Conservation (phyloP, 805 yeast species). For the Komagataella pseudopastoris region DNA sequence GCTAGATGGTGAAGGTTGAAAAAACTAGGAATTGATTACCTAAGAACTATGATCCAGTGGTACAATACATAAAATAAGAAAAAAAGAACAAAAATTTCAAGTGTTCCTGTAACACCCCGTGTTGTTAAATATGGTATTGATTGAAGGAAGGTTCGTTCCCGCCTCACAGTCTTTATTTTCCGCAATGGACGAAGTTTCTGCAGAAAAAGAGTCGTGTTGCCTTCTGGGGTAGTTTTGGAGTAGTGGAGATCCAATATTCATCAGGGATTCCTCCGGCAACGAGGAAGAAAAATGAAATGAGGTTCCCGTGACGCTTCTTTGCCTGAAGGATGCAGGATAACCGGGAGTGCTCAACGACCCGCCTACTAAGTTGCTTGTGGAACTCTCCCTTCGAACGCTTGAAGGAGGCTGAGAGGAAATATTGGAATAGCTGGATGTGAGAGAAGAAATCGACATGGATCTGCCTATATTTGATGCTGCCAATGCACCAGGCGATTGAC, state of each 20-base stretch:
- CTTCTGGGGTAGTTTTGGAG: background rate
- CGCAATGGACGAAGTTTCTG: background rate
- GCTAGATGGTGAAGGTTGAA: too few relatives aligned
- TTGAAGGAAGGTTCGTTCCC: background rate
- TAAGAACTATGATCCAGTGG: background rate
- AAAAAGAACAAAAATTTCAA: background rate
- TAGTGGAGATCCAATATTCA: background rate
- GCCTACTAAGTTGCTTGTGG: background rate
- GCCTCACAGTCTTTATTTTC: background rate
- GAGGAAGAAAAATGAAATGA: background rate
- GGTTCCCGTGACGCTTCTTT: background rate
- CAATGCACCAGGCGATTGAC: slow-evolving; percentile 47
- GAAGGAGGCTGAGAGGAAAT: background rate
- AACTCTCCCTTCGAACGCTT: background rate
- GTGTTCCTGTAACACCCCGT: background rate
- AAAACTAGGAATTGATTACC: background rate
- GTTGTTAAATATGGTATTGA: background rate
- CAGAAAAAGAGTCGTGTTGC: background rate
- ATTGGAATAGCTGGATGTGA: background rate
- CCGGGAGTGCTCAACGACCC: background rate
- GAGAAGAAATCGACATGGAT: background rate
- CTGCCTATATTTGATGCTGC: slow-evolving; percentile 44
- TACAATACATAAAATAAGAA: background rate
- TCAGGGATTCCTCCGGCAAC: background rate
- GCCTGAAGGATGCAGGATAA: background rate